Conservation (phyloP, 805 yeast genomes). For the Metschnikowia lochheadii region DNA sequence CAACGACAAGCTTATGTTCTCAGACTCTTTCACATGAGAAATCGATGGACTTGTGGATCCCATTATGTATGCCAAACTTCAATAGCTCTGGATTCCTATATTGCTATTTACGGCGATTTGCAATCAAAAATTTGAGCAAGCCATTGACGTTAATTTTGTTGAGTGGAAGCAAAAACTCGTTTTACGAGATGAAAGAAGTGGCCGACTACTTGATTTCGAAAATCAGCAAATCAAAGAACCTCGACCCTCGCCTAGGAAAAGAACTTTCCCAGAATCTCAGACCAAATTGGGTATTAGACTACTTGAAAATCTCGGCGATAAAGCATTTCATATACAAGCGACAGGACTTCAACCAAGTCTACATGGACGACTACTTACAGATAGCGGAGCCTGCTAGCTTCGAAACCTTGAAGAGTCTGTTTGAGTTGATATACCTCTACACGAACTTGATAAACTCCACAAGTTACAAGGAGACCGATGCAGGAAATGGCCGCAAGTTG, state of each 20-base stretch:
- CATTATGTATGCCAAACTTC: slow-evolving; percentile 87
- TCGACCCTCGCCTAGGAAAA: slow-evolving; percentile 19
- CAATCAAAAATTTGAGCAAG: slow-evolving; percentile 14
- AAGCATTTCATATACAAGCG: slow-evolving; percentile 82
- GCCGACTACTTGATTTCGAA: slow-evolving; percentile 47
- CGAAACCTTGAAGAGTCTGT: slow-evolving; percentile 24
- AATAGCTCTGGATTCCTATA: slow-evolving; percentile 85
- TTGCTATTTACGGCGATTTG: slow-evolving; percentile 56
- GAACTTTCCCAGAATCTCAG: slow-evolving; percentile 20
- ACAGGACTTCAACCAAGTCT: slow-evolving; percentile 61
- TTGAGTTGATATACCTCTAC: slow-evolving; percentile 38
- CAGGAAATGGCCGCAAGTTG: slow-evolving; percentile 30
- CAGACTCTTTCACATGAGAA: slow-evolving; percentile 38
- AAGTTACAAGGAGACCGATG: slow-evolving; percentile 13
- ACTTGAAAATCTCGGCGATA: slow-evolving; percentile 38
- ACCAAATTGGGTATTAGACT: slow-evolving; percentile 10
- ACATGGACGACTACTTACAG: slow-evolving; percentile 35
- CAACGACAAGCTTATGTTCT: slow-evolving; percentile 48
- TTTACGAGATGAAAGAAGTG: slow-evolving; percentile 66
- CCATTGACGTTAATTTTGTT: slow-evolving; percentile 44
- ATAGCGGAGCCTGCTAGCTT: slow-evolving; percentile 17
- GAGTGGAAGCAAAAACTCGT: slow-evolving; percentile 72
- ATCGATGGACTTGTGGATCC: slow-evolving; percentile 84
- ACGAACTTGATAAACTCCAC: slow-evolving; percentile 22
- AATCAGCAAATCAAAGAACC: slow-evolving; percentile 20